Evolutionary conservation across 371 early-diverging fungal genomes (phyloP).

Genomic region (Capillidium heterosporum): DNA sequence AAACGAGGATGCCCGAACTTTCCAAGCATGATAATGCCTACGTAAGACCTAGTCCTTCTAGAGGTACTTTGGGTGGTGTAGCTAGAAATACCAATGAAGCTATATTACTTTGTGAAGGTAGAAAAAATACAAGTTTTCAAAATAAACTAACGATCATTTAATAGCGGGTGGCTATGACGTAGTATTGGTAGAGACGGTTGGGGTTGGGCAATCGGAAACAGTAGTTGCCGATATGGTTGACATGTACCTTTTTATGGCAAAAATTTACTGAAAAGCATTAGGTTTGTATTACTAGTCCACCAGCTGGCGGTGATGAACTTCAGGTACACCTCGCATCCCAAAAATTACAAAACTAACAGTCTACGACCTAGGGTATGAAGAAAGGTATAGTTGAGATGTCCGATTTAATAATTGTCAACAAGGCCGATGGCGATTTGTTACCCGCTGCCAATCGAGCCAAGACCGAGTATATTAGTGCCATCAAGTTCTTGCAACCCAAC

Average conservation of each 20-base stretch:
- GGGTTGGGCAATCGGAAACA: conserved; percentile 68
- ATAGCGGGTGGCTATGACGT: conserved; percentile 57
- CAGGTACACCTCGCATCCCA: neutral
- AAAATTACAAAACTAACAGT: neutral
- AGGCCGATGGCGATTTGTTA: conserved; percentile 47
- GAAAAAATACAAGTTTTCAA: neutral
- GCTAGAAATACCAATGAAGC: conserved; percentile 61
- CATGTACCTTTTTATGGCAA: conserved; percentile 19
- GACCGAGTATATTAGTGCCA: conserved; percentile 38
- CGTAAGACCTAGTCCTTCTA: conserved; percentile 48
- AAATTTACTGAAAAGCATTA: neutral
- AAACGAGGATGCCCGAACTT: conserved; percentile 55
- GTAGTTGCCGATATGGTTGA: conserved; percentile 76
- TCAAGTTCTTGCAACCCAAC: conserved; percentile 28
- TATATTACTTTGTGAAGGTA: conserved; percentile 54
- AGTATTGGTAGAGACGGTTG: conserved; percentile 63
- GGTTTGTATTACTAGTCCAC: conserved; percentile 13
- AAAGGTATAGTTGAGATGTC: conserved; percentile 67
- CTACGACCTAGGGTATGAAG: conserved; percentile 38
- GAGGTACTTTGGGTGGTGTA: conserved; percentile 57
- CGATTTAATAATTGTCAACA: conserved; percentile 59
- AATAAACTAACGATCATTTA: neutral
- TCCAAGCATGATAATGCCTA: conserved; percentile 35
- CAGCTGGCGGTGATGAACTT: conserved; percentile 12
- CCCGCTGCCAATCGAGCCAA: conserved; percentile 37